Evolutionary conservation across 2,329 filamentous ascomycete species (phyloP).

Genomic region (Ophidiomyces ophidiicola): DNA sequence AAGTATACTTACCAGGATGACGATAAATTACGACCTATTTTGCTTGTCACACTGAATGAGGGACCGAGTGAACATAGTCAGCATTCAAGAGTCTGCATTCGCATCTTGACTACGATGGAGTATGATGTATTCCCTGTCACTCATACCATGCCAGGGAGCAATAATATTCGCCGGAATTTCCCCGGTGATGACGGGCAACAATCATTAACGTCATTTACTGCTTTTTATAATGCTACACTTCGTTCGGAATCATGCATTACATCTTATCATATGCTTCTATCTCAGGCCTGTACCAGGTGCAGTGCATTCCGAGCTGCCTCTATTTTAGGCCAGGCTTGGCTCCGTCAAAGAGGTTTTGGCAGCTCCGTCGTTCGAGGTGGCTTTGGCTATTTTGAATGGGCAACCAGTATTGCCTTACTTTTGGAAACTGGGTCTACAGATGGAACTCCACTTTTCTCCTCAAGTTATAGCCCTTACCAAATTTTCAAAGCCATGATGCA

Average conservation of each 20-base stretch:
- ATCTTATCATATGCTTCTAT: constrained; percentile 62
- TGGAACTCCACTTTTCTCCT: constrained; percentile 59
- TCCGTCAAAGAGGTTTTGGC: constrained; percentile 72
- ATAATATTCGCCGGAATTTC: constrained; percentile 52
- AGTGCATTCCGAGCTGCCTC: constrained; percentile 70
- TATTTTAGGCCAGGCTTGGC: constrained; percentile 74
- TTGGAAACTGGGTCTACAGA: constrained; percentile 64
- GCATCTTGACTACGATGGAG: constrained; percentile 64
- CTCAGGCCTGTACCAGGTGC: constrained; percentile 57
- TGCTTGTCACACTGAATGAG: constrained; percentile 35
- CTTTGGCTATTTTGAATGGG: constrained; percentile 90
- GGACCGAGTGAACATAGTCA: constrained; percentile 28
- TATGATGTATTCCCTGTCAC: constrained; percentile 55
- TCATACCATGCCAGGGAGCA: constrained; percentile 59
- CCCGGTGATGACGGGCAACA: constrained; percentile 33
- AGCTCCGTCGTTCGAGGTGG: constrained; percentile 61
- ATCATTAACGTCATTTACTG: constrained; percentile 39
- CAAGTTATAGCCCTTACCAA: constrained; percentile 78
- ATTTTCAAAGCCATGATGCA: constrained; percentile 92
- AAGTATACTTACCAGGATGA: constrained; percentile 57
- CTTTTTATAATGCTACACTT: constrained; percentile 80
- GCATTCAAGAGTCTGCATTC: constrained; percentile 46
- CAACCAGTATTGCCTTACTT: constrained; percentile 64
- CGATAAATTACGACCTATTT: constrained; percentile 62
- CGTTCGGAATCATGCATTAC: constrained; percentile 64